Evolutionary conservation across 2,329 filamentous ascomycete genomes (phyloP).

Genomic region (Arthrobotrys iridis): DNA sequence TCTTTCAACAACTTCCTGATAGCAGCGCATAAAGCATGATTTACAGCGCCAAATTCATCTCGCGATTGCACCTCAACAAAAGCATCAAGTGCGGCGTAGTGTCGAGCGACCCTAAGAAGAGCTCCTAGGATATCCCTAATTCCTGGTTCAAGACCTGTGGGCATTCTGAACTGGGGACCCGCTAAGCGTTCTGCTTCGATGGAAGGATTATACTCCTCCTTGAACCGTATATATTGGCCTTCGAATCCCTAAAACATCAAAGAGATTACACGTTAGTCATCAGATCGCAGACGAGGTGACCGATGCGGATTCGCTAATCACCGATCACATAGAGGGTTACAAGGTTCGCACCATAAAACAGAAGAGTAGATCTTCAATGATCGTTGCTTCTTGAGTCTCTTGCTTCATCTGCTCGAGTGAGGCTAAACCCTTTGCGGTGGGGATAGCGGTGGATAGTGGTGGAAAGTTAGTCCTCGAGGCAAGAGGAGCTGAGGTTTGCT

Average conservation of each 20-base stretch:
- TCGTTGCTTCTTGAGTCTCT: constrained; percentile 83
- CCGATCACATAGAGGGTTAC: not conserved
- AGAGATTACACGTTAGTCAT: not conserved
- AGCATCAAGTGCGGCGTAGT: constrained; percentile 88
- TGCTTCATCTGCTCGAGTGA: constrained; percentile 76
- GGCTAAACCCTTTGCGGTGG: constrained; percentile 73
- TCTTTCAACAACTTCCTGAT: constrained; percentile 91
- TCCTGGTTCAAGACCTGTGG: constrained; percentile 87
- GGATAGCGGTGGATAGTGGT: constrained; percentile 73
- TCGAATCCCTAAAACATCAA: constrained; percentile 74
- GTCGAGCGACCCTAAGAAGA: constrained; percentile 93
- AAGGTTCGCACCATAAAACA: constrained; percentile 76
- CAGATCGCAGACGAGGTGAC: not conserved
- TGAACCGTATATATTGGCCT: constrained; percentile 94
- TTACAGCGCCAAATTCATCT: constrained; percentile 92
- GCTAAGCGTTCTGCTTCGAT: constrained; percentile 87
- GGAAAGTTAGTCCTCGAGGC: constrained; percentile 74
- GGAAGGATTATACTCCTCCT: constrained; percentile 80
- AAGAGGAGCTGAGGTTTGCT: constrained; percentile 74
- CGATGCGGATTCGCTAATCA: no score
- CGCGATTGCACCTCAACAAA: constrained; percentile 95
- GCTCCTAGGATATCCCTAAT: constrained; percentile 84
- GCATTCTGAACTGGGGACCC: constrained; percentile 81
- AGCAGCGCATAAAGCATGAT: constrained; percentile 94
- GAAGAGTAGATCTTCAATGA: constrained; percentile 90